Conservation (phyloP, 2,329 filamentous ascomycete species). For the Kalaharituber pfeilii region DNA sequence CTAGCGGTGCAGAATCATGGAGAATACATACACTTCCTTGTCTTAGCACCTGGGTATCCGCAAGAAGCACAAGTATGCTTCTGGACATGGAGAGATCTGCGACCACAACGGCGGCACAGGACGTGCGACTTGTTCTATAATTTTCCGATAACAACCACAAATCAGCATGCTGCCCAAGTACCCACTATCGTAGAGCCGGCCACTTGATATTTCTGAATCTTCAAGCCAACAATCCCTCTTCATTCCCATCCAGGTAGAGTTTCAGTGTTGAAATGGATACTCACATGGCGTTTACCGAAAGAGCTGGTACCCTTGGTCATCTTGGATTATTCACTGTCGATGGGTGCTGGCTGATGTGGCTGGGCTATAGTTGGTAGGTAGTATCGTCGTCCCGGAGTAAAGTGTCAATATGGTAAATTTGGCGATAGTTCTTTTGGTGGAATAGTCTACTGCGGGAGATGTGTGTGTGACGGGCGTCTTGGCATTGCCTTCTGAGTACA, state of each 20-base stretch:
- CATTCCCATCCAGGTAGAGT: neutral
- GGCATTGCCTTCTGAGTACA: too few species aligned
- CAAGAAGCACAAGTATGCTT: constrained; percentile 95
- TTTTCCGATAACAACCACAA: neutral
- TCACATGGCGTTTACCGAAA: constrained; percentile 24
- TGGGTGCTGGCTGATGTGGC: constrained; percentile 3
- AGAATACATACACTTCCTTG: constrained; percentile 78
- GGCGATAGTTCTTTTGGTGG: constrained; percentile 7
- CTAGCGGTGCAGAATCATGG: constrained; percentile 5
- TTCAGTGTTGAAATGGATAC: constrained; percentile 7
- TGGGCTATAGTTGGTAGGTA: constrained; percentile 7
- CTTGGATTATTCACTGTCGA: constrained; percentile 6
- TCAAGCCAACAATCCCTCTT: neutral
- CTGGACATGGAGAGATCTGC: constrained; percentile 96
- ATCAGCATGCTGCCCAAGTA: constrained; percentile 9
- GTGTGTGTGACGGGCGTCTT: constrained; percentile 10
- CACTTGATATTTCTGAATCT: neutral
- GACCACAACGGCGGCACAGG: constrained; percentile 94
- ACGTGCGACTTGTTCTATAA: constrained; percentile 77
- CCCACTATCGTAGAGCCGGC: too few species aligned
- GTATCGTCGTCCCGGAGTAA: constrained; percentile 9
- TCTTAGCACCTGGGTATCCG: constrained; percentile 95
- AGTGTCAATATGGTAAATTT: constrained; percentile 6
- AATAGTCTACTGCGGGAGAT: neutral
- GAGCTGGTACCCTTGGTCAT: constrained; percentile 23